phyloP scores from a whole-genome alignment of 345 rosid species.

The Gossypium anomalum region DNA sequence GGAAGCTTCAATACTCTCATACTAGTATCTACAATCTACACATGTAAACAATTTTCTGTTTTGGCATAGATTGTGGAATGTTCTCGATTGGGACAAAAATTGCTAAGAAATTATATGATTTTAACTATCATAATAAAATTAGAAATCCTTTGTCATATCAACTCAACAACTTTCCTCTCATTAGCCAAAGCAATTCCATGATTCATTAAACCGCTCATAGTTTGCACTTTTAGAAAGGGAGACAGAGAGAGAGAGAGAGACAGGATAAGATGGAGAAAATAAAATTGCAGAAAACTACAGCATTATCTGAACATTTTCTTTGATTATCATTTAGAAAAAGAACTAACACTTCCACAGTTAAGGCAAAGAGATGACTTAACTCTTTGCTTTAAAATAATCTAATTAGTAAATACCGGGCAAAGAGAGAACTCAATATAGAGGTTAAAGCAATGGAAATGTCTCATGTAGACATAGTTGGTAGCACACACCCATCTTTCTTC shows the following conservation, averaged over 20 bases:
- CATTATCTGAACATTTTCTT: background rate
- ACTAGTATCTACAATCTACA: background rate
- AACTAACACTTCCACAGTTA: background rate
- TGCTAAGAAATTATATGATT: background rate
- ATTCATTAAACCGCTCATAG: background rate
- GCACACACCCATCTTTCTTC: constrained; percentile 67
- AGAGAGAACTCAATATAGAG: background rate
- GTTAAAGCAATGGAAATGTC: constrained; percentile 8
- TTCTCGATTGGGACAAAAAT: background rate
- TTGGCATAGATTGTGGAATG: background rate
- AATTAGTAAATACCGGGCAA: background rate
- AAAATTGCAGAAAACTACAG: background rate
- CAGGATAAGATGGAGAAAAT: constrained; percentile 2
- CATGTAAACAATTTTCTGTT: background rate
- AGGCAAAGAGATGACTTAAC: background rate
- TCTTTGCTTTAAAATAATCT: background rate
- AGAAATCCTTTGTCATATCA: background rate
- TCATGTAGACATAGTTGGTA: constrained; percentile 1
- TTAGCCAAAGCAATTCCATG: background rate
- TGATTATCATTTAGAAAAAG: background rate
- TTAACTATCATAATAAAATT: background rate
- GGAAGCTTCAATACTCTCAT: constrained; percentile 2
- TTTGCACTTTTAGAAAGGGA: background rate
- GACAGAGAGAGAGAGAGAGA: too few species aligned
- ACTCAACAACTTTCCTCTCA: background rate